These are phyloP conservation scores for Tetragonia tetragonoides DNA, from an alignment of 148 eudicot species.

Conservation along the genomic window DNA sequence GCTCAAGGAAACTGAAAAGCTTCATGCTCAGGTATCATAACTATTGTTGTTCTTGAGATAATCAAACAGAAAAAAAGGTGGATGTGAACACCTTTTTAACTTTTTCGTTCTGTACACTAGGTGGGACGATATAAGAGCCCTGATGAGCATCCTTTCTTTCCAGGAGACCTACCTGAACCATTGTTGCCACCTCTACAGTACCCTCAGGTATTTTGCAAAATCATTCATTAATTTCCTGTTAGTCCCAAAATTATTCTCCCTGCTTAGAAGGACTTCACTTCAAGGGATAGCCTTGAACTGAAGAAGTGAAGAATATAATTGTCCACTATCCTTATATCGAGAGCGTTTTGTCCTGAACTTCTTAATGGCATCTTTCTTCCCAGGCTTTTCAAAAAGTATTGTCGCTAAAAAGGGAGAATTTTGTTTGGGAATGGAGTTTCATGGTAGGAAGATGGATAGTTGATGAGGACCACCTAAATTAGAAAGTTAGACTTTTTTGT, in stretches of 20 bases:
- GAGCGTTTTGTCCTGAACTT: not conserved
- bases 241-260: no score
- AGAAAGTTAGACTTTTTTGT: not conserved
- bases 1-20: conserved; percentile 84
- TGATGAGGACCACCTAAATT: not conserved
- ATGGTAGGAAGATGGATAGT: not conserved
- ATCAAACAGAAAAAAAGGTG: not conserved
- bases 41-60: not conserved
- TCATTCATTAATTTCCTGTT: no score
- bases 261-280: no score
- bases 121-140: conserved; percentile 90
- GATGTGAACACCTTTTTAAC: conserved; percentile 9
- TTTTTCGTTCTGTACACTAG: conserved; percentile 32
- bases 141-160: conserved; percentile 95
- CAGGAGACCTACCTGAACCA: conserved; percentile 67
- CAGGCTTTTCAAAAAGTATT: not conserved
- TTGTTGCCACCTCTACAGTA: conserved; percentile 76
- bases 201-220: conserved; percentile 54
- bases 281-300: no score
- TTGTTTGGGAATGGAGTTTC: not conserved
- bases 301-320: no score
- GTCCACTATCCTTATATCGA: not conserved
- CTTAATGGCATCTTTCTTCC: not conserved
- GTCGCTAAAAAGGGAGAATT: not conserved
- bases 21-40: conserved; percentile 71